phyloP scores from a whole-genome alignment of 208 protist genomes.

The Crithidia brevicula region DNA sequence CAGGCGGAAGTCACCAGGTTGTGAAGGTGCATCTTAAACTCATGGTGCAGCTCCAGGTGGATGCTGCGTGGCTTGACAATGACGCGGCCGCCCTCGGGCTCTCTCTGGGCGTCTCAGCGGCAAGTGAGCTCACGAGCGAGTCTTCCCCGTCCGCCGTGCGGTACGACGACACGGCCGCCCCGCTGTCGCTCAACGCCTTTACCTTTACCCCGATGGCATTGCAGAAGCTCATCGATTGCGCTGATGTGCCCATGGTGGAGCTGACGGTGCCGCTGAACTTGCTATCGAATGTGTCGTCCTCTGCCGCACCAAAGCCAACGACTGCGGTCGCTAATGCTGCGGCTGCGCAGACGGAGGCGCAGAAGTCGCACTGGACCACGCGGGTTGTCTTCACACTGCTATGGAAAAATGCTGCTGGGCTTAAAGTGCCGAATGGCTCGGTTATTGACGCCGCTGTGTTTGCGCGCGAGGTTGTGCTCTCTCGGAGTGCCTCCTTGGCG shows the following conservation, averaged over 20 bases:
- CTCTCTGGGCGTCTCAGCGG: conserved; percentile 19
- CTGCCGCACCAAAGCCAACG: neutral
- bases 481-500: neutral
- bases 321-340: neutral
- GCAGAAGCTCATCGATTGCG: conserved; percentile 22
- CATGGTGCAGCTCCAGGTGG: conserved; percentile 14
- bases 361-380: conserved; percentile 17
- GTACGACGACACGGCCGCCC: conserved; percentile 3
- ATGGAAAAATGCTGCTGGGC: conserved; percentile 12
- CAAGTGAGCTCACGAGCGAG: neutral
- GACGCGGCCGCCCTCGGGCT: conserved; percentile 1
- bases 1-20: neutral
- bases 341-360: neutral
- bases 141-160: neutral
- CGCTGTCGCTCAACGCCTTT: conserved; percentile 23
- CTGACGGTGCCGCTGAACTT: conserved; percentile 23
- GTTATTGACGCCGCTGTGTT: conserved; percentile 24
- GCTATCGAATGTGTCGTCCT: neutral
- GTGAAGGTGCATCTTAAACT: conserved; percentile 11
- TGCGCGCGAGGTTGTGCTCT: conserved; percentile 16
- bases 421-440: conserved; percentile 23
- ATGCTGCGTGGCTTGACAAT: conserved; percentile 21
- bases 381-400: conserved; percentile 20
- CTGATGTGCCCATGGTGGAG: conserved; percentile 11
- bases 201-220: conserved; percentile 28